Evolutionary conservation across 441 rosid species (phyloP).

Genomic region (Corymbia citriodora): DNA sequence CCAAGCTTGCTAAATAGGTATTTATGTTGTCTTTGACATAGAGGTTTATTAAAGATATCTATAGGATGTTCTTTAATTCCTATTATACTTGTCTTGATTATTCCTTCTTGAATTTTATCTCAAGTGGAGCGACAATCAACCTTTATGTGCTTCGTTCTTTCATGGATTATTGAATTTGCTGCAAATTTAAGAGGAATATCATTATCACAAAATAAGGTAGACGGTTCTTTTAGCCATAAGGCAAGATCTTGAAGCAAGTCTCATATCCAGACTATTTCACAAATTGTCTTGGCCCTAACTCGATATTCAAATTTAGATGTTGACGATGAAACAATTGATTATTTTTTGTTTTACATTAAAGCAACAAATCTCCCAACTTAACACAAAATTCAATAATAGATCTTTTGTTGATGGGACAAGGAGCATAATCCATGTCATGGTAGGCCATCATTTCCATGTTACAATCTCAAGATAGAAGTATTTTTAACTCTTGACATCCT

Average conservation of each 20-base stretch:
- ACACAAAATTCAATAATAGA: not conserved
- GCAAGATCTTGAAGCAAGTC: not conserved
- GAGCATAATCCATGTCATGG: not conserved
- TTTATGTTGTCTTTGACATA: not conserved
- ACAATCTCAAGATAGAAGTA: not conserved
- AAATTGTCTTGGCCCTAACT: accelerated
- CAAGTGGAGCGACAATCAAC: not conserved
- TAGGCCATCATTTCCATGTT: not conserved
- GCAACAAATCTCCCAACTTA: accelerated
- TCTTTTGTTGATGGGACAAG: accelerated
- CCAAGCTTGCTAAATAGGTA: not conserved
- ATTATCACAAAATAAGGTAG: not conserved
- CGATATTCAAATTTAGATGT: accelerated
- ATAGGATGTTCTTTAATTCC: not conserved
- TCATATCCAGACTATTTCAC: not conserved
- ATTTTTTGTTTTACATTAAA: not conserved
- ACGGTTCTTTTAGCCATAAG: not conserved
- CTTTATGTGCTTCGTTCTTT: not conserved
- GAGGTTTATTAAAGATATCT: not conserved
- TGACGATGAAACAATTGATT: accelerated
- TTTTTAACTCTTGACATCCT: accelerated
- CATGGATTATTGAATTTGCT: not conserved
- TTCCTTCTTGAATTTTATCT: not conserved
- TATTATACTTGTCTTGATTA: not conserved
- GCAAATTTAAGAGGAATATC: not conserved